phyloP scores from a whole-genome alignment of 2,329 filamentous ascomycete genomes.

The Tolypocladium album region DNA sequence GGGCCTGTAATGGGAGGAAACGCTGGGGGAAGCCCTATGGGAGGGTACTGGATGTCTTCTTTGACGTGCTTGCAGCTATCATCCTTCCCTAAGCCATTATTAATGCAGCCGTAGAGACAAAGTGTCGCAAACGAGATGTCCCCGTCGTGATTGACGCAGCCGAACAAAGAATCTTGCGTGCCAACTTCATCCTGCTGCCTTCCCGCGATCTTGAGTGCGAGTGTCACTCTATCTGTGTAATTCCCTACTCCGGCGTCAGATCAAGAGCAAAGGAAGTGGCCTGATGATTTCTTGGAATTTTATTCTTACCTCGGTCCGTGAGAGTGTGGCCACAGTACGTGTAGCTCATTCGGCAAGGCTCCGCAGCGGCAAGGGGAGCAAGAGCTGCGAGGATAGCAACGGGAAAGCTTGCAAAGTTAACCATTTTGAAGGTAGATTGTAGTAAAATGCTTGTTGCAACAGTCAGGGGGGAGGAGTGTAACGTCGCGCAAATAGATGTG shows the following conservation, averaged over 20 bases:
- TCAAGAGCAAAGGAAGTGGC: not conserved
- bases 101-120: fast-evolving
- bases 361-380: not conserved
- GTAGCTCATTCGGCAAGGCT: not conserved
- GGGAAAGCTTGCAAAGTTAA: not conserved
- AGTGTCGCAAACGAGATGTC: not conserved
- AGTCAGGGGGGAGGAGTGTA: not conserved
- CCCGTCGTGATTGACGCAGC: not conserved
- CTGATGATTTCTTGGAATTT: not conserved
- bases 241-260: not conserved
- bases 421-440: not conserved
- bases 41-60: no score
- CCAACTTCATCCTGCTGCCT: no score
- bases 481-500: not conserved
- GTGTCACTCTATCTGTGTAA: fast-evolving
- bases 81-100: not conserved
- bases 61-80: not conserved
- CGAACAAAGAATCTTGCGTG: not conserved
- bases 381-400: not conserved
- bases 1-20: no score
- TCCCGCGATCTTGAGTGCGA: not conserved
- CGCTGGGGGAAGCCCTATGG: no score
- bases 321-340: not conserved
- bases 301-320: not conserved
- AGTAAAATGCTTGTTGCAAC: not conserved